A percentile compares a stretch with the other conserved stretches of the same genome.
Evolutionary conservation across 495 filamentous ascomycete genomes (phyloP).

Genomic region (Neurospora terricola): DNA sequence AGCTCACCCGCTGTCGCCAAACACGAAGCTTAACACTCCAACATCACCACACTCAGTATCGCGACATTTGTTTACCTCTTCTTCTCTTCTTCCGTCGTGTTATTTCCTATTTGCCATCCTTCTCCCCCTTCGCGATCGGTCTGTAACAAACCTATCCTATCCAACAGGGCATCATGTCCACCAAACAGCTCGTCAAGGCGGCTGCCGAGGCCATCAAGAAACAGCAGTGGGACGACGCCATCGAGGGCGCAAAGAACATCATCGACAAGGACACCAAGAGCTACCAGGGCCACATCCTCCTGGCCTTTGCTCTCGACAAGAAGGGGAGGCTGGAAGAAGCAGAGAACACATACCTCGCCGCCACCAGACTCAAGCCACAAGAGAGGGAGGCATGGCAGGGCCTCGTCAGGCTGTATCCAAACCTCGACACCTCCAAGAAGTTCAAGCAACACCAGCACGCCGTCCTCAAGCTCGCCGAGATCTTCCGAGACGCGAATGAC

Average conservation of each 20-base stretch:
- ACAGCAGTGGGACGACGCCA: constrained; percentile 66
- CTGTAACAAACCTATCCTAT: not conserved
- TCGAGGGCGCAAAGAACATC: constrained; percentile 53
- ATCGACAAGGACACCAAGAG: constrained; percentile 64
- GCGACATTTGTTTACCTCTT: not conserved
- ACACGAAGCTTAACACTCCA: not conserved
- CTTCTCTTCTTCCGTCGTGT: too few species aligned
- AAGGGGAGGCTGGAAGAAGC: constrained; percentile 58
- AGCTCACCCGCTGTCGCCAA: not conserved
- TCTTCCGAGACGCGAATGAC: constrained; percentile 59
- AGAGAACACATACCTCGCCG: constrained; percentile 64
- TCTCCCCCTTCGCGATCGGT: too few species aligned
- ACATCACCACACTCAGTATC: not conserved
- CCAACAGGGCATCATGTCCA: constrained; percentile 31
- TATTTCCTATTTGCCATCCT: not conserved
- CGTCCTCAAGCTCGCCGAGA: constrained; percentile 58
- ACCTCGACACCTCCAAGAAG: constrained; percentile 57
- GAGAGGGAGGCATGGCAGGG: constrained; percentile 79
- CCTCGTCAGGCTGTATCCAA: constrained; percentile 66
- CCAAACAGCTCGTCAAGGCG: constrained; percentile 75
- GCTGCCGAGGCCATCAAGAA: constrained; percentile 70
- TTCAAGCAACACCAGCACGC: constrained; percentile 66
- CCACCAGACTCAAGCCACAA: constrained; percentile 43
- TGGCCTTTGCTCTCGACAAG: constrained; percentile 72
- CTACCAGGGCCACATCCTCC: constrained; percentile 76